Base-by-base conservation (phyloP, 2,329 filamentous ascomycete genomes). In the Rutstroemia sp. region DNA sequence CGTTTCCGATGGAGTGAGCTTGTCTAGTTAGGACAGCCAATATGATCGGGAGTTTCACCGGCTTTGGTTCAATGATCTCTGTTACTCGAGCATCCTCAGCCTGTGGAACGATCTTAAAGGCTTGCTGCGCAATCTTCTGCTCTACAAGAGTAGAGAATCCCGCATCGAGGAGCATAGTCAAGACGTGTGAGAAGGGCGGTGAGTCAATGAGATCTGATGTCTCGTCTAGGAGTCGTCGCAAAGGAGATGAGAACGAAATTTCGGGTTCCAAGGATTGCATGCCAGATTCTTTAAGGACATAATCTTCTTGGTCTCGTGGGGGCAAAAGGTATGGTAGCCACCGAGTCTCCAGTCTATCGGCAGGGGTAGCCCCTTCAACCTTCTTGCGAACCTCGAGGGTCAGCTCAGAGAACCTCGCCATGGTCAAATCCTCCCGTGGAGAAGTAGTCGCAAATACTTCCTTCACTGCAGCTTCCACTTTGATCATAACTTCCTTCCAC, bases 151-250 rank as follows among this genome's bases (percentile, higher is more conserved):
- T 82, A 2, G 88, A 88, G 73, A 96, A 99, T 54, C 86, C 88
- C 47, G 90, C 81, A 70, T 97, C 92, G 58, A 97, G 87, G 56
- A 96, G 80, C 57, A 89, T 83, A 2, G 87, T 89, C 46, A 96
- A 79, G 38, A 99, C 91, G 66, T 91, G 87, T 0, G 86, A 82
- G 72, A 97, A 97, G 38, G 89, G 82, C 0, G 94, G 94, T 1
- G 94, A 96, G 68, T 99, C 94, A 68, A 97, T 86, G 23, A 99
- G 81, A 69, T 99, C 94, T 40, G 92, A 89, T 2, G 94, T 97
- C 75, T 99, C 94, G 69, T 99, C 92, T 1, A 99, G 81, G 19
- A 99, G 81, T 57, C 88, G 86, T 56, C 92, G 84, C 56, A 99
- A 81, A 3, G 71, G 65, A 7, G 71, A 67, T 3, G 67, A 49